Base-by-base conservation (phyloP, 2,329 filamentous ascomycete genomes). In the Xylariaceae sp. region DNA sequence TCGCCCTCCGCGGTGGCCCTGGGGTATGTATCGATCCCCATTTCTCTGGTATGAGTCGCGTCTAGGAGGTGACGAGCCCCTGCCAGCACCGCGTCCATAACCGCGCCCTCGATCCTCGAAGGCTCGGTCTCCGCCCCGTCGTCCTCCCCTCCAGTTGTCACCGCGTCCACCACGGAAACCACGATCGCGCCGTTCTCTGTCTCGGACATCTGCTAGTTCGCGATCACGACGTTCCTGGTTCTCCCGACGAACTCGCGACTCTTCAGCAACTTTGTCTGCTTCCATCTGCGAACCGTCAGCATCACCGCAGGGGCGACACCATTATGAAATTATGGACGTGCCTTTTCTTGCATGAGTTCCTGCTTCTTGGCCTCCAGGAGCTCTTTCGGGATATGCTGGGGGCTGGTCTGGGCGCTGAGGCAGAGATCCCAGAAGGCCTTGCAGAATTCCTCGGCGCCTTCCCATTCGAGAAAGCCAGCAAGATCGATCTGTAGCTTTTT, bases 311-410 rank as follows among this genome's bases (percentile, higher is more conserved):
- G n/a, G 19, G 36, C 5, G 14, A 43, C 15, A 5, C 6, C 15
- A 19, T 8, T 22, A 9, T n/a, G n/a, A n/a, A n/a, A 5, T 11
- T 5, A 5, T 16, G 8, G 48, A 39, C 30, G 21, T 58, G 93
- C 90, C 80, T 94, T 94, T 61, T 95, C 88, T 60, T 95, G 87
- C 42, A 92, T 86, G 30, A 98, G 68, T 60, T 98, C 92, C 28
- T 85, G 65, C 63, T 96, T 98, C 69, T 98, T 98, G 1, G 90
- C 89, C 57, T 98, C 92, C 3, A 98, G 65, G 26, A 98, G 70
- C 60, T 95, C 89, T 59, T 94, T 90, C 0, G 92, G 90, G 10
- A 98, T 88, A 35, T 92, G 92, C 55, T 92, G 83, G 0, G 87
- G 79, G 56, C 81, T 94, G 25, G 74, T 68, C 59, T 98, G 92